Percentiles rank a stretch among this genome's conserved stretches.
Evolutionary conservation across 495 filamentous ascomycete genomes (phyloP).

Genomic region (Aspergillus haitiensis): DNA sequence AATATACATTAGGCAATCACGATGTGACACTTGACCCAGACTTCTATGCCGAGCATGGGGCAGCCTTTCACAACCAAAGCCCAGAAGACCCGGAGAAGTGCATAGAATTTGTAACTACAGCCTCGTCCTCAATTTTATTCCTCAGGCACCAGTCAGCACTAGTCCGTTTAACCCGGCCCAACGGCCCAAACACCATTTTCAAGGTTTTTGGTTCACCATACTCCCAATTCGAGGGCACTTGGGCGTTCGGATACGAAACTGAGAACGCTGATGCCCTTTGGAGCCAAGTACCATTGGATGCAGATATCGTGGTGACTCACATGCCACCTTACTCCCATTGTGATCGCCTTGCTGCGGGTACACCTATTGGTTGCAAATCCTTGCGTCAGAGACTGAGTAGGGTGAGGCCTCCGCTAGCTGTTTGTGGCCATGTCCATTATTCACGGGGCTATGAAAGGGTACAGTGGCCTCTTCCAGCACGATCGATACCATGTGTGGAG

Average conservation of each 20-base stretch:
- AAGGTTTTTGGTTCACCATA: constrained; percentile 77
- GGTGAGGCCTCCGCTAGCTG: constrained; percentile 44
- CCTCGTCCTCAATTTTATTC: constrained; percentile 60
- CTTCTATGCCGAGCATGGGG: constrained; percentile 60
- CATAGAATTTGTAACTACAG: constrained; percentile 50
- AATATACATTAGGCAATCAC: constrained; percentile 64
- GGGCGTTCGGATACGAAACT: constrained; percentile 70
- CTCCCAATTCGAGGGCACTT: constrained; percentile 60
- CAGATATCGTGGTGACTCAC: constrained; percentile 52
- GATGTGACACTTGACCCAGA: constrained; percentile 68
- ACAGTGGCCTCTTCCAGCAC: constrained; percentile 30
- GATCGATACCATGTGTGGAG: not conserved
- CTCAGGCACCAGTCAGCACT: constrained; percentile 62
- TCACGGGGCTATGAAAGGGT: constrained; percentile 48
- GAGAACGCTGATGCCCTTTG: constrained; percentile 51
- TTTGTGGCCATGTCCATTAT: constrained; percentile 55
- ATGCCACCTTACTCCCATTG: constrained; percentile 49
- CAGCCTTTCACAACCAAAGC: constrained; percentile 58
- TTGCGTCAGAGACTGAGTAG: constrained; percentile 40
- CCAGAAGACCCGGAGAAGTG: constrained; percentile 58
- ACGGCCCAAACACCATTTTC: constrained; percentile 65
- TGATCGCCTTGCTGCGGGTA: constrained; percentile 36
- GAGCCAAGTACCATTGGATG: constrained; percentile 44
- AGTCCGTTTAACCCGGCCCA: constrained; percentile 55
- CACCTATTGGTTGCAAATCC: constrained; percentile 41